Evolutionary conservation across 1,284 basidiomycete species (phyloP), one percentile per base, ranked within the genome.

Genomic region (Cutaneotrichosporon sp.): DNA sequence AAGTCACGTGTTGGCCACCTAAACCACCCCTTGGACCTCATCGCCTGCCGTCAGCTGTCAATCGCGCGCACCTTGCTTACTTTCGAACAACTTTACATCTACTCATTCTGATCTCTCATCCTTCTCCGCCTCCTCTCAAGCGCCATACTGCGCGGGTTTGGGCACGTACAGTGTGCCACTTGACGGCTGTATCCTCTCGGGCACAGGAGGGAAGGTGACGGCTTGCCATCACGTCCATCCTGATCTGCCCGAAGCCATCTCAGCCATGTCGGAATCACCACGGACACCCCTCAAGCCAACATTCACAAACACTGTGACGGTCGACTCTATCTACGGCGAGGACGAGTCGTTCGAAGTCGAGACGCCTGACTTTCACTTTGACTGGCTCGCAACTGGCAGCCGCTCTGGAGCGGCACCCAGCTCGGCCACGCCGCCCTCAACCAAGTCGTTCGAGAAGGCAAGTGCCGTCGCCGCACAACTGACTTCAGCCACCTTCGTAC

Each of bases 361-460:
- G 22, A 62, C 72, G 10, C 76, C 76, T 1, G 73, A 76, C 62
- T 76, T 78, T 40, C 72, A 78, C 55, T 78, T 73, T 53, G 72
- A 76, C 40, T 78, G 73, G 72, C 69, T 61, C 4, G 40, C 52
- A 16, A 16, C 51, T 4, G 51, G 26, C 6, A 14, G 13, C 30
- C 11, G 30, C 2, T 18, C 26, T 13, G 31, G 31, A 32, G 51
- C 1, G 7, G 51, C 7, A 4, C 31, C 31, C 16, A 53, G 5
- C 6, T 53, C 51, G 7, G n/a, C 16, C 13, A 34, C 30, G 9
- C 50, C 50, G 11, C 31, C 51, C 51, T 18, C 26, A 53, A 13
- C 31, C 22, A 51, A 26, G 49, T 16, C 30, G 51, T 53, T 30
- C 18, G 51, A 53, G 18, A 53, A 53, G 51, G 51, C 18, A 34